phyloP scores from a whole-genome alignment of 371 early-diverging fungal genomes.

The Synchytrium microbalum region DNA sequence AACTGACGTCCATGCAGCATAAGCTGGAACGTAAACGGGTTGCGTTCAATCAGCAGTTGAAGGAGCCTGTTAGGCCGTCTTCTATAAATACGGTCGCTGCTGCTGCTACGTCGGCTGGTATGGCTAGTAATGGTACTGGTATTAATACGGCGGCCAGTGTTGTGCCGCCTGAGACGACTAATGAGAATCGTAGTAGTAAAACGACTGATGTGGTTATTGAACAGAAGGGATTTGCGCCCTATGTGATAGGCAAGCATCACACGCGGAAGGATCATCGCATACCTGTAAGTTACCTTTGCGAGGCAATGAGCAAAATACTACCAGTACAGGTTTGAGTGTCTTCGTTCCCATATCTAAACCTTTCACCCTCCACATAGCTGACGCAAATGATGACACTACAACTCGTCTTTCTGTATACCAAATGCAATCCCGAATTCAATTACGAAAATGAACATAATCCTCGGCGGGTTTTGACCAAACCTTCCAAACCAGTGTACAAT shows the following conservation, averaged over 20 bases:
- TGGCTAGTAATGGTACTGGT: neutral
- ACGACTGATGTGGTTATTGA: neutral
- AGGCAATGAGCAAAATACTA: too few species aligned
- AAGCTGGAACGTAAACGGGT: neutral
- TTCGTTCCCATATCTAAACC: neutral
- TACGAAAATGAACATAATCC: slow-evolving; percentile 67
- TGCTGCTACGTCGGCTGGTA: too few species aligned
- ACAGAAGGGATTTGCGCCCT: neutral
- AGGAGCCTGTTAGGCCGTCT: too few species aligned
- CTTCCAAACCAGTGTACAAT: slow-evolving; percentile 76
- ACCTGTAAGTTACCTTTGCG: neutral
- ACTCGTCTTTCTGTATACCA: slow-evolving; percentile 55
- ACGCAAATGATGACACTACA: slow-evolving; percentile 15
- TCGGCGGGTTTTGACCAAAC: slow-evolving; percentile 86
- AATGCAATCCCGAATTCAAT: slow-evolving; percentile 62
- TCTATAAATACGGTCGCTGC: too few species aligned
- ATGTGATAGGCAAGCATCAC: neutral
- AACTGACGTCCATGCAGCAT: neutral
- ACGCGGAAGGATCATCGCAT: neutral
- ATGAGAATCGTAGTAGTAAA: too few species aligned
- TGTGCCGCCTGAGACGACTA: neutral
- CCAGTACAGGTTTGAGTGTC: too few species aligned
- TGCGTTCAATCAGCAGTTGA: neutral
- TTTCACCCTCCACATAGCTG: slow-evolving; percentile 10
- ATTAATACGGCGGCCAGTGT: too few species aligned